Base-by-base conservation (phyloP, 768 basidiomycete genomes). In the Lanmaoa pseudosensibilis region DNA sequence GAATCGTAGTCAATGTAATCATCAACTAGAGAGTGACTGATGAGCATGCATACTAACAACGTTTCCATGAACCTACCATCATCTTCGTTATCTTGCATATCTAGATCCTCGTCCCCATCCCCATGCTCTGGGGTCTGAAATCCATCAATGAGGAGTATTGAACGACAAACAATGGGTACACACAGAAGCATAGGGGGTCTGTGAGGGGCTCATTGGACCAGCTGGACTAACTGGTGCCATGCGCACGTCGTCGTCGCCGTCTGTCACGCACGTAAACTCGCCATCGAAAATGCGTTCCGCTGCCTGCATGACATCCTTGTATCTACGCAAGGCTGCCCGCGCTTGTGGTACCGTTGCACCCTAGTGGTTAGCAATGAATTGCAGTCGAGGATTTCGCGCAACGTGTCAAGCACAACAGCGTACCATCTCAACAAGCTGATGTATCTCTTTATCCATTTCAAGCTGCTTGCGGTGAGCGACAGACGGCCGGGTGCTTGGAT, bases 241-340 rank as follows among this genome's bases (percentile, higher is more conserved):
- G 40, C 75, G 75, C 43, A 75, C 75, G 62, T 85, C 83, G 2
- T 77, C 84, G 48, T 84, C 74, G 19, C 69, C 73, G 36, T 75
- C 77, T n/a, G 64, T 73, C n/a, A 92, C 75, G 66, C 88, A 75
- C 64, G 91, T 88, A 65, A 91, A 94, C 60, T 87, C 84, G 13
- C 94, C 94, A 59, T 90, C 87, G 58, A 92, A 90, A 57, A 92
- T 84, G 45, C 80, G 80, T 70, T 93, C 93, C 3, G 94, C 93
- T 15, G 94, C 94, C 67, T 90, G 80, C 90, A 92, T 92, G 36
- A 94, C 92, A 78, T 98, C 94, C 59, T 85, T 90, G 69, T 89
- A 82, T 65, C 86, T 84, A 59, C 79, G 82, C 67, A 97, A 73
- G 18, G 94, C 94, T 32, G 88, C 90, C 63, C 83, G 83, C 39